Base-by-base conservation (phyloP, 768 basidiomycete genomes). In the Tulasnella sp. region DNA sequence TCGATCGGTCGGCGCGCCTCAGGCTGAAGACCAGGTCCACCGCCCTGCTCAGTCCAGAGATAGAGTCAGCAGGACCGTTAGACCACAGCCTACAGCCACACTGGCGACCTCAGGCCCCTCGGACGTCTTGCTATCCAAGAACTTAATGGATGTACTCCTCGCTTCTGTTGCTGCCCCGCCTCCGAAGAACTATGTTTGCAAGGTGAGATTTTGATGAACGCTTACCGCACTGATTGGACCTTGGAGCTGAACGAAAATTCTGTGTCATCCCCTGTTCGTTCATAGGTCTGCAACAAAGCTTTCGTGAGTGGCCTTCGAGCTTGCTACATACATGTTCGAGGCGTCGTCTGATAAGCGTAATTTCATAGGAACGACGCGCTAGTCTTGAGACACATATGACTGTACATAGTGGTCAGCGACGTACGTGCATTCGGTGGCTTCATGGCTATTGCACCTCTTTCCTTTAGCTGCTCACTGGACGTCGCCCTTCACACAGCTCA, bases 311-410 rank as follows among this genome's bases (percentile, higher is more conserved):
- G 25, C 8, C n/a, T 72, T 31, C 31, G 22, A 36, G 31, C 5
- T 42, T 19, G 22, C 14, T 45, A 15, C 3, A 1, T 17, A 34
- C 5, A 15, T 25, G 8, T 17, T 22, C 3, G 70, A 37, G 39
- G 29, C 36, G 72, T 70, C 8, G 6, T 19, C 69, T 42, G 69
- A 38, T 38, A 22, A 6, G 29, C 7, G 42, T 2, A 37, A 37
- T 39, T 70, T 70, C 0, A n/a, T 25, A 74, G 73, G 73, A 74
- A 37, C 84, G 87, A 84, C 89, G 88, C 1, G 89, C 88, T 79
- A 88, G 87, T 29, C 82, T 89, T 31, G 82, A 82, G 68, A 89
- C 88, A 7, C 89, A 89, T 79, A 88, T 89, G 87, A 88, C 88
- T 79, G 86, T 85, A 0, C 89, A 89, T 79, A 87, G 83, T 77